Conservation (phyloP, 2,329 filamentous ascomycete genomes). For the Periconia sp. region DNA sequence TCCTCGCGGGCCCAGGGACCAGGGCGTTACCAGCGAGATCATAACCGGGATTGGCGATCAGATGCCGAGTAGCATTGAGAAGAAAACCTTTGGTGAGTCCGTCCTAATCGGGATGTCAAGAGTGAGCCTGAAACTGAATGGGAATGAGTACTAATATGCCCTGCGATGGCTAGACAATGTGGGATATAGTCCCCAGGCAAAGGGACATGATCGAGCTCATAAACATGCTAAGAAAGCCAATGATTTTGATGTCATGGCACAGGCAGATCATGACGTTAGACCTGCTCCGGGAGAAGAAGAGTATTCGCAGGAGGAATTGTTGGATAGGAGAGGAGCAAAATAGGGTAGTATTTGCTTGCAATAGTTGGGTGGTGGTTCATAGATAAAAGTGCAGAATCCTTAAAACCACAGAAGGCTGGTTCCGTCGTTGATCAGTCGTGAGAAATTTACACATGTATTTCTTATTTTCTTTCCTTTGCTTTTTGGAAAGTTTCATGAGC, state of each 20-base stretch:
- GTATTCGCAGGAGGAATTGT: slow-evolving; percentile 23
- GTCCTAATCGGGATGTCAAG: background rate
- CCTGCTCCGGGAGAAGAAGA: slow-evolving; percentile 30
- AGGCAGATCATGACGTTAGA: slow-evolving; percentile 22
- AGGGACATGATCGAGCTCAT: slow-evolving; percentile 24
- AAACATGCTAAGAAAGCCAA: slow-evolving; percentile 24
- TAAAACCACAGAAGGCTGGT: no score
- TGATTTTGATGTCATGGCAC: slow-evolving; percentile 16
- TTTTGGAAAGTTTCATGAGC: no score
- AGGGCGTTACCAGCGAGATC: slow-evolving; percentile 37
- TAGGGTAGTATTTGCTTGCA: slow-evolving; percentile 1
- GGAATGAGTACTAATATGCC: background rate
- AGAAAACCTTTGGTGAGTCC: slow-evolving; percentile 28
- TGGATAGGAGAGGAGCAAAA: slow-evolving; percentile 25
- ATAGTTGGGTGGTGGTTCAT: no score
- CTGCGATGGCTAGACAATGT: slow-evolving; percentile 16
- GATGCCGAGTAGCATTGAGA: slow-evolving; percentile 30
- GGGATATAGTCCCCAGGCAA: slow-evolving; percentile 19
- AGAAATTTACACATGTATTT: no score
- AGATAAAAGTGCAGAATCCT: no score
- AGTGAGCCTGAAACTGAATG: background rate
- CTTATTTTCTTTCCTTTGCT: no score
- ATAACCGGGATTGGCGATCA: slow-evolving; percentile 39
- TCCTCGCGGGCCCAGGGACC: slow-evolving; percentile 38
- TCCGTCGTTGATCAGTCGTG: no score